These are phyloP conservation scores for Sphagnum tenellum DNA, from an alignment of 225 moss, liverwort and hornwort genomes.

Conservation along the genomic window DNA sequence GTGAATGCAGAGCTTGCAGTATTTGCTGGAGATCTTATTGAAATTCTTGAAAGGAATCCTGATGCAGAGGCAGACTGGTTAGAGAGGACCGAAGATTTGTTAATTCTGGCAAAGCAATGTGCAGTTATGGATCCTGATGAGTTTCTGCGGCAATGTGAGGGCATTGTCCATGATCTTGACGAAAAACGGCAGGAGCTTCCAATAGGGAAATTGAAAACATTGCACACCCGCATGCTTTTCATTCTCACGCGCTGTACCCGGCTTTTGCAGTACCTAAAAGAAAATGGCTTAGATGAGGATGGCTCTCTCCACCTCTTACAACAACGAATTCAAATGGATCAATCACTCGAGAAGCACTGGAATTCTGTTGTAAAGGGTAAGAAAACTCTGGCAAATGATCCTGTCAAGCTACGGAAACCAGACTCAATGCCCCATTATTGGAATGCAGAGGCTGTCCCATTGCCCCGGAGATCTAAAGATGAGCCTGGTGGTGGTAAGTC, in stretches of 20 bases:
- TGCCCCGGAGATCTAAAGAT: conserved; percentile 31
- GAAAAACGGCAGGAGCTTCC: conserved; percentile 92
- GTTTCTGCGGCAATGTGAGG: conserved; percentile 84
- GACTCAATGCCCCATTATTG: conserved; percentile 25
- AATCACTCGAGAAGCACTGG: conserved; percentile 36
- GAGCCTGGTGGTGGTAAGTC: conserved; percentile 24
- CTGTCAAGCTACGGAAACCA: conserved; percentile 37
- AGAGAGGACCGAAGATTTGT: conserved; percentile 81
- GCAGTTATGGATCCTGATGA: conserved; percentile 71
- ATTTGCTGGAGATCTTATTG: conserved; percentile 86
- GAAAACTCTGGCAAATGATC: conserved; percentile 29
- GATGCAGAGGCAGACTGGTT: conserved; percentile 68
- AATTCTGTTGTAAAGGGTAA: conserved; percentile 41
- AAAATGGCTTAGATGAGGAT: conserved; percentile 68
- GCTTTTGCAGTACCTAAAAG: conserved; percentile 87
- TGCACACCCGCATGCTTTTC: conserved; percentile 94
- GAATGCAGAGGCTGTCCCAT: conserved; percentile 12
- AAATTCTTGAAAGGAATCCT: conserved; percentile 86
- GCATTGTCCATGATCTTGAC: conserved; percentile 88
- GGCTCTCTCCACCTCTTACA: conserved; percentile 59
- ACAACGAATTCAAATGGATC: conserved; percentile 26
- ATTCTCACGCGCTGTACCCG: conserved; percentile 96
- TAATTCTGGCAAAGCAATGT: conserved; percentile 78
- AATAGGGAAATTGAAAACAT: conserved; percentile 86
- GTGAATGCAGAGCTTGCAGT: conserved; percentile 87